Evolutionary conservation across 257 asterid species (phyloP).

Genomic region (Penstemon davidsonii): DNA sequence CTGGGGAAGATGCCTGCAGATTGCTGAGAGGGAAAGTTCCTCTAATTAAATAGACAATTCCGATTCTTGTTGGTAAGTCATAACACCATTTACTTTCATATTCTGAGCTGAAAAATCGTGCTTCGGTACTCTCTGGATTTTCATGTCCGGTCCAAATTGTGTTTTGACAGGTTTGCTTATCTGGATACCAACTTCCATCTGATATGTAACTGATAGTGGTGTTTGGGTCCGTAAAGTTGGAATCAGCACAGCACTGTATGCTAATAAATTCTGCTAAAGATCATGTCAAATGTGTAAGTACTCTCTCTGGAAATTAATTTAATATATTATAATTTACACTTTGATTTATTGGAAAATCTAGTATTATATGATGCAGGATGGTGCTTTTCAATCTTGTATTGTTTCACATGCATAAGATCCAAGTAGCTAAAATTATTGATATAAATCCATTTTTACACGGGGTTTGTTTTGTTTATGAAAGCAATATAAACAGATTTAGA

Average conservation of each 20-base stretch:
- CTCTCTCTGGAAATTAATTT: not conserved
- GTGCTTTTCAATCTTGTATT: not conserved
- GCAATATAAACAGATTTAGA: not conserved
- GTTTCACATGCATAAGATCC: not conserved
- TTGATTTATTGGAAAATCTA: not conserved
- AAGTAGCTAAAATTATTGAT: slow-evolving; percentile 1
- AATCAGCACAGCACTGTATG: slow-evolving; percentile 44
- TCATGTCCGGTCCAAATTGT: slow-evolving; percentile 31
- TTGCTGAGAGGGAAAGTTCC: slow-evolving; percentile 49
- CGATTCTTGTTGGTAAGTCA: slow-evolving; percentile 42
- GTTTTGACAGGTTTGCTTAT: slow-evolving; percentile 40
- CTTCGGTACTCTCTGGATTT: slow-evolving; percentile 29
- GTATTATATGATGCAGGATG: not conserved
- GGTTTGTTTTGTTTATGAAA: not conserved
- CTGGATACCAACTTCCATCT: slow-evolving; percentile 47
- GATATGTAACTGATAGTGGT: slow-evolving; percentile 41
- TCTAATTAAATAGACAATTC: slow-evolving; percentile 46
- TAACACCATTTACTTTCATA: slow-evolving; percentile 54
- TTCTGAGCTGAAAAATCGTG: slow-evolving; percentile 41
- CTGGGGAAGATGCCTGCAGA: slow-evolving; percentile 30
- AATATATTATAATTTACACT: slow-evolving; percentile 7
- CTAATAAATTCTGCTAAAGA: slow-evolving; percentile 48
- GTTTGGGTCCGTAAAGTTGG: slow-evolving; percentile 26
- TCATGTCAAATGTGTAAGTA: slow-evolving; percentile 5
- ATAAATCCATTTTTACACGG: not conserved